Evolutionary conservation across 1,284 basidiomycete genomes (phyloP).

Genomic region (Cryptococcus maquisensis): DNA sequence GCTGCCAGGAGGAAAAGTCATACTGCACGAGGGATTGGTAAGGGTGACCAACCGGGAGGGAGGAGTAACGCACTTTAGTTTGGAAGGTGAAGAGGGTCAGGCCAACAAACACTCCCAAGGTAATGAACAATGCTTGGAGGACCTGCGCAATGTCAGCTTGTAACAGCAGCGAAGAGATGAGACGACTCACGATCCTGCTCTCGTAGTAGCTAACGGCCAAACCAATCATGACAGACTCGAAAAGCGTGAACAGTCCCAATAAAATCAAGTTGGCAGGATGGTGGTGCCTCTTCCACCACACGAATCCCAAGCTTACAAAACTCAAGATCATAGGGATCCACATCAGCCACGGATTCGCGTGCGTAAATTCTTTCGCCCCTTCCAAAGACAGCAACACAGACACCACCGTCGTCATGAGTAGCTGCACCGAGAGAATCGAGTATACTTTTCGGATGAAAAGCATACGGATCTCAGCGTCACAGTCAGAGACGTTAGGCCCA

Average conservation of each 20-base stretch:
- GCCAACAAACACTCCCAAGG: conserved; percentile 54
- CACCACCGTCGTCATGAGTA: conserved; percentile 36
- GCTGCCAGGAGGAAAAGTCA: conserved; percentile 46
- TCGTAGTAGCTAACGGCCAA: conserved; percentile 46
- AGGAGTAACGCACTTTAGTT: conserved; percentile 41
- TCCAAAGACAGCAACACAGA: conserved; percentile 31
- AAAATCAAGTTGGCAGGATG: conserved; percentile 53
- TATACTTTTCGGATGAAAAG: conserved; percentile 48
- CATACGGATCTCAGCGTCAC: conserved; percentile 45
- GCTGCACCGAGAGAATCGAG: conserved; percentile 45
- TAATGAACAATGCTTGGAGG: conserved; percentile 55
- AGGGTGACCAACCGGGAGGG: conserved; percentile 5
- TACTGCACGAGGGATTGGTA: conserved; percentile 19
- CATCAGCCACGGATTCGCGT: conserved; percentile 42
- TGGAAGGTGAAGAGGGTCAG: conserved; percentile 55
- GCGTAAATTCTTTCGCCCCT: conserved; percentile 35
- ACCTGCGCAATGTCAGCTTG: conserved; percentile 36
- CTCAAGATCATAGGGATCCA: conserved; percentile 45
- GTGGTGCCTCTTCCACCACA: conserved; percentile 48
- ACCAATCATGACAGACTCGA: conserved; percentile 52
- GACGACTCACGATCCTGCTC: conserved; percentile 37
- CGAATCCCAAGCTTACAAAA: conserved; percentile 40
- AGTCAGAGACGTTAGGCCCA: conserved; percentile 46
- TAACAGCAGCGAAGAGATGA: not conserved
- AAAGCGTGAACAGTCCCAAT: conserved; percentile 52